Conservation (phyloP, 306 rosid species). For the Pterocarpus santalinus region DNA sequence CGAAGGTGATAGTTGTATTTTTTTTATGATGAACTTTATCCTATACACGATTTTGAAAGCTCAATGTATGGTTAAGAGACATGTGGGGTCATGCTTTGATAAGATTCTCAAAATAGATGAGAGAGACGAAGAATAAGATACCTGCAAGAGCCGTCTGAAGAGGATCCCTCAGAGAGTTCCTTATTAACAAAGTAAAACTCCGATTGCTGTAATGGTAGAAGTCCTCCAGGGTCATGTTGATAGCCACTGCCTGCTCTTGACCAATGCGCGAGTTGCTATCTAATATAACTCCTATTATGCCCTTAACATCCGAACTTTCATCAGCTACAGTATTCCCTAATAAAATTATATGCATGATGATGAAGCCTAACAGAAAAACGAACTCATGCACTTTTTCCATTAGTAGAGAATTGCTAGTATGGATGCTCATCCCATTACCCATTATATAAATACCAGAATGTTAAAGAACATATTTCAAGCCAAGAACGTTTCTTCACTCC, state of each 20-base stretch:
- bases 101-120: neutral
- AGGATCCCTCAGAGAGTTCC: conserved; percentile 39
- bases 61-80: neutral
- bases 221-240: conserved; percentile 57
- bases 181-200: conserved; percentile 38
- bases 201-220: conserved; percentile 30
- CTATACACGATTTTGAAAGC: neutral
- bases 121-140: neutral
- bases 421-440: too few relatives aligned
- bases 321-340: neutral
- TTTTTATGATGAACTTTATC: neutral
- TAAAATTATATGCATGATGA: neutral
- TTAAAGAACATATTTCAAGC: too few relatives aligned
- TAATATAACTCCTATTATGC: conserved; percentile 53
- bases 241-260: conserved; percentile 59
- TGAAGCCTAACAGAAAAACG: too few relatives aligned
- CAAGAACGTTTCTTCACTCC: too few relatives aligned
- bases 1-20: too few relatives aligned
- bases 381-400: too few relatives aligned
- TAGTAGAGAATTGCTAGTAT: too few relatives aligned
- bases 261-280: conserved; percentile 58
- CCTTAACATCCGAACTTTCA: conserved; percentile 12
- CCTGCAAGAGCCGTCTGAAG: conserved; percentile 57
- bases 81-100: neutral
- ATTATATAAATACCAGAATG: too few relatives aligned